Evolutionary conservation across 2,329 filamentous ascomycete species (phyloP).

Genomic region (Teratosphaeria gauchensis): DNA sequence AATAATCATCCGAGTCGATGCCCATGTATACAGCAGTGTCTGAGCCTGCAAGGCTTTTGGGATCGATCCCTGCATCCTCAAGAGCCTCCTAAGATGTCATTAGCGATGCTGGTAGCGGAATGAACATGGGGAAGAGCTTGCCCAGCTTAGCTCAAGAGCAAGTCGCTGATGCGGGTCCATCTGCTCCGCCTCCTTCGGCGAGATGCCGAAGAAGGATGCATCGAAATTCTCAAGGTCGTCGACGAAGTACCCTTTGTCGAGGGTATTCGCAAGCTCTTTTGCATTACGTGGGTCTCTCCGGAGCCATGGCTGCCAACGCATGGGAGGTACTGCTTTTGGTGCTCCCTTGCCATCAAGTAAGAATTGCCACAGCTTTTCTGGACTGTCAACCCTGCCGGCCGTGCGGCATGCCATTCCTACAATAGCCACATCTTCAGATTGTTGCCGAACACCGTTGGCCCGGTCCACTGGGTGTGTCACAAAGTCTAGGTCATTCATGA

Average conservation of each 20-base stretch:
- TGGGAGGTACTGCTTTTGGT: neutral
- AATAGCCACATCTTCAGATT: neutral
- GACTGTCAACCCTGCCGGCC: neutral
- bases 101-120: neutral
- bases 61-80: neutral
- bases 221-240: neutral
- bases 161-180: neutral
- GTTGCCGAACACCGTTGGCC: neutral
- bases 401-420: neutral
- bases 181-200: neutral
- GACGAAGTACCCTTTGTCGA: neutral
- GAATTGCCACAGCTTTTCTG: neutral
- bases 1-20: neutral
- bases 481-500: neutral
- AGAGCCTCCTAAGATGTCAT: neutral
- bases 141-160: neutral
- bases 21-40: neutral
- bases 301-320: neutral
- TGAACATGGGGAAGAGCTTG: neutral
- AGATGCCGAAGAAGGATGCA: neutral
- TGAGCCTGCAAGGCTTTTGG: neutral
- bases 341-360: neutral
- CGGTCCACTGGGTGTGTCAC: neutral
- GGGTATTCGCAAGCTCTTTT: neutral
- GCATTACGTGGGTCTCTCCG: neutral